These are phyloP conservation scores for Aspergillus kassunensis DNA, from an alignment of 495 filamentous ascomycete species.

Conservation along the genomic window DNA sequence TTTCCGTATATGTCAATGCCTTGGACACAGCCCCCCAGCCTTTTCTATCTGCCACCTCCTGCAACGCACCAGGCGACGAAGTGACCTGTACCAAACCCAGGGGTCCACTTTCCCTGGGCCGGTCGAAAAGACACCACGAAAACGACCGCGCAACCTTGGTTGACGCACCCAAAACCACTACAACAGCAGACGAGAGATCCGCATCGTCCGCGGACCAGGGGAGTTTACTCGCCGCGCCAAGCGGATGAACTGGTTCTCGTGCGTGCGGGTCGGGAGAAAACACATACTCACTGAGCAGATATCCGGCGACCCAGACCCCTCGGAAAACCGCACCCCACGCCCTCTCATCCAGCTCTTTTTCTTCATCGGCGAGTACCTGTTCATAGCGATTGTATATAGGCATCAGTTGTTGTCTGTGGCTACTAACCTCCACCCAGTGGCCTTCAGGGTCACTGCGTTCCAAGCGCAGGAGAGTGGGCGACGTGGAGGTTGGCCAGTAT, in stretches of 20 bases:
- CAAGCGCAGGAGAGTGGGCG: conserved; percentile 21
- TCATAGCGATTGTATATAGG: conserved; percentile 27
- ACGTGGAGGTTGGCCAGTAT: conserved; percentile 32
- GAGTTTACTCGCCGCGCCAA: conserved; percentile 15
- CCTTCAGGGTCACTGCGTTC: conserved; percentile 14
- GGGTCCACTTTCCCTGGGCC: conserved; percentile 12
- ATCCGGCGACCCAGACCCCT: conserved; percentile 42
- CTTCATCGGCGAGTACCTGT: conserved; percentile 27
- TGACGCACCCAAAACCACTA: conserved; percentile 44
- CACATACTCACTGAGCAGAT: conserved; percentile 44
- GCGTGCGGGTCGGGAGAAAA: conserved; percentile 29
- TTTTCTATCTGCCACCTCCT: conserved; percentile 25
- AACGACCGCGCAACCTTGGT: conserved; percentile 48
- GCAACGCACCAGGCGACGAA: conserved; percentile 14
- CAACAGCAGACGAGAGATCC: conserved; percentile 34
- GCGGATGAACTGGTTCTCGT: conserved; percentile 32
- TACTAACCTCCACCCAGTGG: background rate
- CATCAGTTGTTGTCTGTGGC: background rate
- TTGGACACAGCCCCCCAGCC: background rate
- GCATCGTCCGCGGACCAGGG: conserved; percentile 43
- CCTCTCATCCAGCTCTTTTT: conserved; percentile 17
- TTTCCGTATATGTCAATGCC: background rate
- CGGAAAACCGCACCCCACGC: conserved; percentile 37
- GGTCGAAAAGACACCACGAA: conserved; percentile 26
- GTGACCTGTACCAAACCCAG: conserved; percentile 29